Evolutionary conservation across 176 grass and related monocot species (phyloP).

Genomic region (Carex parvula): DNA sequence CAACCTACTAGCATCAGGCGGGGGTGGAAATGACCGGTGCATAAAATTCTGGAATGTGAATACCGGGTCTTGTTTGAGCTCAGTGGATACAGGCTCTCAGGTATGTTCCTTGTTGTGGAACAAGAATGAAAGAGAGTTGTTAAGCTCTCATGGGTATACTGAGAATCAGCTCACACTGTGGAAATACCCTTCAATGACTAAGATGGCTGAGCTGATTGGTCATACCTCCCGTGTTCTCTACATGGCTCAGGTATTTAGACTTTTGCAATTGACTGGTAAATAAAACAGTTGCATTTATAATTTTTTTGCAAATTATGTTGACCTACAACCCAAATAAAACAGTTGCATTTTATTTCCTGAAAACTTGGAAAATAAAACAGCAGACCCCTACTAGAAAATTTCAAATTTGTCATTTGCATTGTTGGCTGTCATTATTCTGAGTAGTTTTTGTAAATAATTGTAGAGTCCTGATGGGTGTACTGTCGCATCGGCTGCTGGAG

Average conservation of each 20-base stretch:
- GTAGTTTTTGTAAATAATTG: constrained; percentile 26
- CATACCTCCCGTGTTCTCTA: constrained; percentile 52
- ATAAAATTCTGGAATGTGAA: constrained; percentile 66
- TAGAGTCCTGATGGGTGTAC: constrained; percentile 52
- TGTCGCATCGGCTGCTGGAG: constrained; percentile 43
- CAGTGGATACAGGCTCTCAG: constrained; percentile 56
- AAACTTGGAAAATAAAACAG: too few relatives aligned
- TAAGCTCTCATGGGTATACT: constrained; percentile 43
- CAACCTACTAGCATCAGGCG: constrained; percentile 60
- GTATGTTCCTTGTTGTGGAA: constrained; percentile 56
- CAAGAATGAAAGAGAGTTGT: constrained; percentile 48
- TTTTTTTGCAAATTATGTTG: too few relatives aligned
- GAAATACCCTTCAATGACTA: constrained; percentile 56
- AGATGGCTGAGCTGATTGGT: constrained; percentile 44
- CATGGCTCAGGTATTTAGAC: constrained; percentile 48
- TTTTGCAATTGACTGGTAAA: background rate
- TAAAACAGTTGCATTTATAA: background rate
- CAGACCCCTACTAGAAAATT: too few relatives aligned
- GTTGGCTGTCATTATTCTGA: background rate
- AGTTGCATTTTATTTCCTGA: too few relatives aligned
- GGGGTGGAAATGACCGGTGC: constrained; percentile 36
- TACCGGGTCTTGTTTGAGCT: constrained; percentile 41
- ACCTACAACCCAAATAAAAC: too few relatives aligned
- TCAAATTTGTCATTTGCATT: background rate
- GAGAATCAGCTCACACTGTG: constrained; percentile 44